Evolutionary conservation across 306 rosid species (phyloP).

Genomic region (Gastrolobium villosum): DNA sequence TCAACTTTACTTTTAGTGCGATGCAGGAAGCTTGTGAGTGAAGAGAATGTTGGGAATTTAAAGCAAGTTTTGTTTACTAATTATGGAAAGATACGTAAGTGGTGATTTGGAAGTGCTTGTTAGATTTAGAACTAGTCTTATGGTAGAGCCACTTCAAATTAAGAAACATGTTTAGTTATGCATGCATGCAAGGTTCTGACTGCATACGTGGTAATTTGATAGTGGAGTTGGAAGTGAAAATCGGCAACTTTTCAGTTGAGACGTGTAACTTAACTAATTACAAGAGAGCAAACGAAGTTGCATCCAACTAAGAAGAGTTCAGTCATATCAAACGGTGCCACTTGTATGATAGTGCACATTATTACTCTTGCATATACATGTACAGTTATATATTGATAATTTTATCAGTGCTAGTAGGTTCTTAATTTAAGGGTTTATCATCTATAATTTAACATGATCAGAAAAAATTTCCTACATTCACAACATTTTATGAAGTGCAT

Average conservation of each 20-base stretch:
- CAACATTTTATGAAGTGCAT: too few species aligned
- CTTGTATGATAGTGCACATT: background rate
- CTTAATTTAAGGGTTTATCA: too few species aligned
- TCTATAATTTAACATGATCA: too few species aligned
- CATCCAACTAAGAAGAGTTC: background rate
- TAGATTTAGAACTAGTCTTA: conserved; percentile 49
- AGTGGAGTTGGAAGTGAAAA: background rate
- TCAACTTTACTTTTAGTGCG: background rate
- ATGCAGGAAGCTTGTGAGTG: background rate
- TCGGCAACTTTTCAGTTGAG: conserved; percentile 5
- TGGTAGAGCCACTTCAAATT: conserved; percentile 6
- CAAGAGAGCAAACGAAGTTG: background rate
- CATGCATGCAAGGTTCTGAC: background rate
- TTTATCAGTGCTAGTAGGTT: too few species aligned
- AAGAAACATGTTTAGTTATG: background rate
- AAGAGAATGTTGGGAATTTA: conserved; percentile 27
- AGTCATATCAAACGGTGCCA: background rate
- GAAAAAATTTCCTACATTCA: too few species aligned
- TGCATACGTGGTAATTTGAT: background rate
- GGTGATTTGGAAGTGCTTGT: conserved; percentile 2
- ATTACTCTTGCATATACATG: too few species aligned
- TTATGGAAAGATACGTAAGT: conserved; percentile 2
- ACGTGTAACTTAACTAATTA: background rate
- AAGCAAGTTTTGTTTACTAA: conserved; percentile 12
- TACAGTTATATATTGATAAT: too few species aligned